Base-by-base conservation (phyloP, 1,284 basidiomycete genomes). In the Moesziomyces parantarcticus region DNA sequence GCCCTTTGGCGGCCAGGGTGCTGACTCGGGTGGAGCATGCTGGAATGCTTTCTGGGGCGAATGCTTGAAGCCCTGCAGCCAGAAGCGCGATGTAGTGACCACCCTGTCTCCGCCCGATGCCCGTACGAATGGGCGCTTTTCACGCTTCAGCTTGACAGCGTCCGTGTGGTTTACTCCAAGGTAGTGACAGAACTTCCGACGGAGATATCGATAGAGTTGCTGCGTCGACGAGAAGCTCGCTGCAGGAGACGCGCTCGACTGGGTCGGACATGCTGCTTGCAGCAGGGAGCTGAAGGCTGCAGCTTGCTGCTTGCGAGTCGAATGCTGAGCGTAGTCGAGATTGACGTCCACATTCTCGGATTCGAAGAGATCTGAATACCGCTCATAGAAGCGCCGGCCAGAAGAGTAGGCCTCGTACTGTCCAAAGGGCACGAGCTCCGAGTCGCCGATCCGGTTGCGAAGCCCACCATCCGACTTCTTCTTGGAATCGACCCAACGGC, bases 341-440 rank as follows among this genome's bases (percentile, higher is more conserved):
- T 73, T 73, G 43, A 73, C 58, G 7, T 73, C 53, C 11, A 73
- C 42, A 6, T 41, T n/a, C 29, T 40, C 25, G 0, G 16, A 34
- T 13, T 56, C 29, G 22, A 73, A 68, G 3, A 73, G 64, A 20
- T 73, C 59, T 3, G 64, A 47, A 29, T 73, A 73, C 18, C 47
- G 51, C 8, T 73, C 56, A 21, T 62, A 61, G 50, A 73, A 73
- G 23, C 62, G 59, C 47, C 70, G 47, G 1, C 70, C 70, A 0
- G 70, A 73, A 20, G 57, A 51, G 44, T 56, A 73, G 3, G 70
- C 70, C 23, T 73, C 70, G 44, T 50, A 73, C 49, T 73, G 70
- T 3, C 70, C 70, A n/a, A 59, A 73, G 5, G 70, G 70, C 0
- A 60, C 64, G 42, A 73, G 50, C 47, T 73, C 70, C 2, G 70